Conservation (phyloP, 352 stramenopile genomes). For the Phytophthora palmivora region DNA sequence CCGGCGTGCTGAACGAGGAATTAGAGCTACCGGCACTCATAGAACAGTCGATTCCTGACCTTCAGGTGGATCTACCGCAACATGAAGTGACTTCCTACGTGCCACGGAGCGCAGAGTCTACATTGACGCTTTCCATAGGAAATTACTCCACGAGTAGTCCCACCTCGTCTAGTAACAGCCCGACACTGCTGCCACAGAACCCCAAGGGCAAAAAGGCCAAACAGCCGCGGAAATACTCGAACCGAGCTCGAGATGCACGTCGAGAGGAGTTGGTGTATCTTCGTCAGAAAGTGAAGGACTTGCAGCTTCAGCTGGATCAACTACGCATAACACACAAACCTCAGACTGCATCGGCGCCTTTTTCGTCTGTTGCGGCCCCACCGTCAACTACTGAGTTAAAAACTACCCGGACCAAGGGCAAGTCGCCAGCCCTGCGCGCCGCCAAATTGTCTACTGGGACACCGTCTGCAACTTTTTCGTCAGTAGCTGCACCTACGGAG, state of each 20-base stretch:
- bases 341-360: slow-evolving; percentile 30
- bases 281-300: slow-evolving; percentile 44
- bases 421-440: slow-evolving; percentile 16
- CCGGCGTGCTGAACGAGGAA: slow-evolving; percentile 16
- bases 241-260: slow-evolving; percentile 36
- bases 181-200: slow-evolving; percentile 6
- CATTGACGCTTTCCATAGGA: neutral
- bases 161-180: slow-evolving; percentile 14
- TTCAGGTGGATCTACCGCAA: neutral
- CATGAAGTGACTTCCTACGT: neutral
- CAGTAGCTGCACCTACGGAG: slow-evolving; percentile 25
- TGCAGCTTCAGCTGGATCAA: slow-evolving; percentile 42
- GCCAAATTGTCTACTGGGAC: slow-evolving; percentile 18
- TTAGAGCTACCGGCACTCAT: slow-evolving; percentile 35
- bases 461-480: slow-evolving; percentile 35
- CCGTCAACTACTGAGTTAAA: slow-evolving; percentile 21
- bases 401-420: slow-evolving; percentile 13
- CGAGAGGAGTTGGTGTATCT: slow-evolving; percentile 48
- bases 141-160: slow-evolving; percentile 7
- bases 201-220: slow-evolving; percentile 26
- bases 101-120: neutral
- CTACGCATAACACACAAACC: slow-evolving; percentile 32
- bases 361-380: slow-evolving; percentile 38
- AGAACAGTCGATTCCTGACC: slow-evolving; percentile 21
- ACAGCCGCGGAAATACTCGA: slow-evolving; percentile 42